These are phyloP conservation scores for Carex kokanica DNA, from an alignment of 176 grass and related monocot genomes.

Conservation along the genomic window DNA sequence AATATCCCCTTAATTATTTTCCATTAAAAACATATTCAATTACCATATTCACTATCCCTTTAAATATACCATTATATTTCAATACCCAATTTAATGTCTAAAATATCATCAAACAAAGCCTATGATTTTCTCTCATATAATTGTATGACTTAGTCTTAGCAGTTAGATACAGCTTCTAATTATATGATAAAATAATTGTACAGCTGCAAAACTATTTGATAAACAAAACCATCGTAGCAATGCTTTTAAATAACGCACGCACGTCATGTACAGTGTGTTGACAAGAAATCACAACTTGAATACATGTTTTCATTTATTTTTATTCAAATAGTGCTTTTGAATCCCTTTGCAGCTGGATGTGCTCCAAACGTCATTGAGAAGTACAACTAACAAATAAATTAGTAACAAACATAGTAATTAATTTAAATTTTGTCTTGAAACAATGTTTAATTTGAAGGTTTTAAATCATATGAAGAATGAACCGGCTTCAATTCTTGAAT, in stretches of 20 bases:
- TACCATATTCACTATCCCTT: too few relatives aligned
- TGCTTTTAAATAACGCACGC: conserved; percentile 9
- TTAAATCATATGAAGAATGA: not conserved
- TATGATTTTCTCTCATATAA: not conserved
- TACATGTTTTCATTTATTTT: not conserved
- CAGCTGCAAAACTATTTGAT: not conserved
- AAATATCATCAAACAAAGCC: too few relatives aligned
- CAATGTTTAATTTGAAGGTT: not conserved
- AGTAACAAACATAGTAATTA: not conserved
- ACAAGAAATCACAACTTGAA: not conserved
- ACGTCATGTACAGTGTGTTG: not conserved
- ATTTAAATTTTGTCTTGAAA: not conserved
- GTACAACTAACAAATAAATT: not conserved
- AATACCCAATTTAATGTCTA: too few relatives aligned
- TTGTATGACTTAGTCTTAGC: not conserved
- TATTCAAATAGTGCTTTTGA: not conserved
- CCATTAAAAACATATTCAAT: too few relatives aligned
- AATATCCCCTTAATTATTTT: too few relatives aligned
- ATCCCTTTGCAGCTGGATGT: not conserved
- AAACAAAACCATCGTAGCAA: not conserved
- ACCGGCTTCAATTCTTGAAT: not conserved
- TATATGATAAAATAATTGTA: not conserved
- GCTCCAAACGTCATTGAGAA: conserved; percentile 1
- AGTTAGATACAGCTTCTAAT: not conserved
- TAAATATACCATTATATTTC: too few relatives aligned